phyloP scores from a whole-genome alignment of 352 stramenopile genomes.

The Phytophthora kernoviae region DNA sequence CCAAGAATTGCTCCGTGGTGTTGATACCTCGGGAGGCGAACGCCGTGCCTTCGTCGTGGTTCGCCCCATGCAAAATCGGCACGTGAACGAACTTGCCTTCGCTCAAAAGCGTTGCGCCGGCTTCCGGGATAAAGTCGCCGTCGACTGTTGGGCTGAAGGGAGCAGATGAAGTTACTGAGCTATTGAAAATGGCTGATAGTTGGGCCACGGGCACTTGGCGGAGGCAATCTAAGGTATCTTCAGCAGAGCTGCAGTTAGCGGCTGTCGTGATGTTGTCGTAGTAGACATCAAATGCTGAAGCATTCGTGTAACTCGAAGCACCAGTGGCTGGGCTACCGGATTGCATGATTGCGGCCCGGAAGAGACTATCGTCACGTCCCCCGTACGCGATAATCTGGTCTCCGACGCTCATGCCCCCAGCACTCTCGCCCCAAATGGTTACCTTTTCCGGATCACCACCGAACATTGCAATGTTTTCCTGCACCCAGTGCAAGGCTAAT shows the following conservation, averaged over 20 bases:
- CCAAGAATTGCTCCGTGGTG: conserved; percentile 25
- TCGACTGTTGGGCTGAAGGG: conserved; percentile 29
- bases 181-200: conserved; percentile 26
- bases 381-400: conserved; percentile 29
- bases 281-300: conserved; percentile 18
- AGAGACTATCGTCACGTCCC: conserved; percentile 24
- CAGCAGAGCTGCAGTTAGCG: conserved; percentile 20
- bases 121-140: conserved; percentile 25
- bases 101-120: conserved; percentile 13
- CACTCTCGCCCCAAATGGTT: conserved; percentile 39
- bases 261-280: conserved; percentile 30
- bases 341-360: conserved; percentile 27
- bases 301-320: conserved; percentile 14
- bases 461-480: conserved; percentile 26
- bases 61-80: conserved; percentile 32
- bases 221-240: conserved; percentile 26
- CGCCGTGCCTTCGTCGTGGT: conserved; percentile 31
- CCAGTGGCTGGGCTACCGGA: conserved; percentile 17
- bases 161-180: conserved; percentile 11
- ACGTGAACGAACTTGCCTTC: conserved; percentile 37
- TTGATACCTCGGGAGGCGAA: conserved; percentile 15
- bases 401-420: conserved; percentile 45
- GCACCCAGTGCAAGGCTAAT: conserved; percentile 57
- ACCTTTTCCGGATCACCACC: conserved; percentile 24
- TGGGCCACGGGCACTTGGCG: conserved; percentile 23